phyloP scores from a whole-genome alignment of 1,139 yeast species.

The Torulaspora globosa region DNA sequence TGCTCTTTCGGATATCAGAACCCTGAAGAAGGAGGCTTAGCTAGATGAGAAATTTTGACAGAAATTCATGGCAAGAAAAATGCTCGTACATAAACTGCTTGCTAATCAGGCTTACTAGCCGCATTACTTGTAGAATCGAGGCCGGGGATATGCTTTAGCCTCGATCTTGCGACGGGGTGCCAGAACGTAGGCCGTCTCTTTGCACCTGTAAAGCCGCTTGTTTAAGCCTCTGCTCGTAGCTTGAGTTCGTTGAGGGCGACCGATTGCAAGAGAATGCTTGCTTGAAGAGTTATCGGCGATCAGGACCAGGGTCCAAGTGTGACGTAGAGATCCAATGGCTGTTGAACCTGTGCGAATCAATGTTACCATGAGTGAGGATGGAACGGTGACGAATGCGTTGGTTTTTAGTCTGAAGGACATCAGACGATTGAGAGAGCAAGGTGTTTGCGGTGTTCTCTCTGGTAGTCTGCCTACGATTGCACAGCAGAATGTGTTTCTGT shows the following conservation, averaged over 20 bases:
- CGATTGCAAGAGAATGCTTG: too few relatives aligned
- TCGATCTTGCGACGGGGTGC: neutral
- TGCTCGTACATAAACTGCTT: neutral
- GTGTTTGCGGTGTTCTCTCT: slow-evolving; percentile 66
- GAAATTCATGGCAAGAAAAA: neutral
- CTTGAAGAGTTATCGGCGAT: too few relatives aligned
- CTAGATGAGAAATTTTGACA: neutral
- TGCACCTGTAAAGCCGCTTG: too few relatives aligned
- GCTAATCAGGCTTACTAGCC: neutral
- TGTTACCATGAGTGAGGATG: slow-evolving; percentile 5
- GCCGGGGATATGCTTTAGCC: neutral
- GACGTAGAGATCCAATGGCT: neutral
- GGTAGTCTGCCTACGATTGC: slow-evolving; percentile 88
- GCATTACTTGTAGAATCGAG: neutral
- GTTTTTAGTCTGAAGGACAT: slow-evolving; percentile 53
- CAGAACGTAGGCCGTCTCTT: too few relatives aligned
- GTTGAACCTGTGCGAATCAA: slow-evolving; percentile 1
- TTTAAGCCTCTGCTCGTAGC: too few relatives aligned
- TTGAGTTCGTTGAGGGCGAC: too few relatives aligned
- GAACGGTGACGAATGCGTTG: slow-evolving; percentile 27
- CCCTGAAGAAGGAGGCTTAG: slow-evolving; percentile 8
- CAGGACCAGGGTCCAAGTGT: too few relatives aligned
- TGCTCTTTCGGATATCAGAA: too few relatives aligned
- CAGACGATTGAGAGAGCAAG: slow-evolving; percentile 49
- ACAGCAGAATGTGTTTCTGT: slow-evolving; percentile 82